Conservation (phyloP, 2,329 filamentous ascomycete species). For the Verticillium albo-atrum region DNA sequence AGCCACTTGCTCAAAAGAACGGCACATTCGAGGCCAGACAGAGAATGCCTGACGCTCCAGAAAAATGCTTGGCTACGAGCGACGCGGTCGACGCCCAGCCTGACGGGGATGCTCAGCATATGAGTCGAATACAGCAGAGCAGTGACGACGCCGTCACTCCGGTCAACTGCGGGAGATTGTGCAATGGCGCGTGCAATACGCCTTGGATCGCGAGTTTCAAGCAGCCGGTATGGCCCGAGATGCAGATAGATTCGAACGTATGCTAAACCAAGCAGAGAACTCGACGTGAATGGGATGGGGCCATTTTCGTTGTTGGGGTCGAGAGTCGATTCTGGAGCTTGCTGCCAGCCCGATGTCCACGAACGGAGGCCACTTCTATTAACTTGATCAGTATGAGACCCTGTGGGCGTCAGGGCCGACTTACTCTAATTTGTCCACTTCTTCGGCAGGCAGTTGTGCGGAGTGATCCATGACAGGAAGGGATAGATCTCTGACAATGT, state of each 20-base stretch:
- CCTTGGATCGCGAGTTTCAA: slow-evolving; percentile 36
- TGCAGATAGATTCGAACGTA: slow-evolving; percentile 42
- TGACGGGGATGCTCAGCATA: slow-evolving; percentile 50
- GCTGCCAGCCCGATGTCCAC: slow-evolving; percentile 33
- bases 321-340: slow-evolving; percentile 30
- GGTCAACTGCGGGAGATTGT: slow-evolving; percentile 33
- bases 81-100: slow-evolving; percentile 49
- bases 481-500: slow-evolving; percentile 30
- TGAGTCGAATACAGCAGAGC: slow-evolving; percentile 50
- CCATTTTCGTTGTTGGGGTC: slow-evolving; percentile 35
- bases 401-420: not conserved
- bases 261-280: slow-evolving; percentile 38
- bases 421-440: slow-evolving; percentile 30
- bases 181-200: slow-evolving; percentile 33
- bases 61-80: slow-evolving; percentile 51
- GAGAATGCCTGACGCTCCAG: slow-evolving; percentile 52
- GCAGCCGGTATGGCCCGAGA: slow-evolving; percentile 35
- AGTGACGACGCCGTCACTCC: slow-evolving; percentile 41
- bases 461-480: slow-evolving; percentile 26
- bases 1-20: slow-evolving; percentile 50
- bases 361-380: slow-evolving; percentile 27
- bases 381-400: not conserved
- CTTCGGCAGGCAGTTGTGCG: slow-evolving; percentile 24
- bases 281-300: slow-evolving; percentile 38
- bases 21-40: slow-evolving; percentile 50